Conservation (phyloP, 164 flowering plant species). For the Vitis cinerea region DNA sequence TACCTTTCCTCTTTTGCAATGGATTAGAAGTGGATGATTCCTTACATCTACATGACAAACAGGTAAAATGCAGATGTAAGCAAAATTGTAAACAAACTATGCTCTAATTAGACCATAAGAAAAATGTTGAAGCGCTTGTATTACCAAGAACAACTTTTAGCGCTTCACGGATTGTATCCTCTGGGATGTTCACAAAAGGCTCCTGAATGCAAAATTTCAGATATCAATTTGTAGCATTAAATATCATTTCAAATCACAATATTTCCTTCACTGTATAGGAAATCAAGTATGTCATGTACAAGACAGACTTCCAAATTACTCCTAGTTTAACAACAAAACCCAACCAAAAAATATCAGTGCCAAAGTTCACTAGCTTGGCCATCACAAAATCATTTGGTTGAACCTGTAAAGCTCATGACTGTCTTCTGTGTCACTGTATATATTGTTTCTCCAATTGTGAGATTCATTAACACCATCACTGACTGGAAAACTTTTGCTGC, state of each 20-base stretch:
- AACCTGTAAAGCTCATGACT: too few relatives aligned
- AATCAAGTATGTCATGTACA: not conserved
- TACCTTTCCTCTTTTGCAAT: slow-evolving; percentile 88
- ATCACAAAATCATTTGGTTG: too few relatives aligned
- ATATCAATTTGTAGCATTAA: not conserved
- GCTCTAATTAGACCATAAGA: not conserved
- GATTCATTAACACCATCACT: too few relatives aligned
- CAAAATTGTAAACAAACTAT: not conserved
- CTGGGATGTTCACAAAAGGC: slow-evolving; percentile 79
- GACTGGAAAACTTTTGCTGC: too few relatives aligned
- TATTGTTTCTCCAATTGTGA: too few relatives aligned
- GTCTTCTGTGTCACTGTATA: too few relatives aligned
- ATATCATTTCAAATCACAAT: not conserved
- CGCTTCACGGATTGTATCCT: slow-evolving; percentile 68
- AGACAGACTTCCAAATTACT: not conserved
- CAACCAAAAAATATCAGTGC: too few relatives aligned
- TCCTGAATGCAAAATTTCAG: slow-evolving; percentile 44
- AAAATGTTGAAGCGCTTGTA: not conserved
- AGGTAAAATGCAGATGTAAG: not conserved
- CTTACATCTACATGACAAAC: slow-evolving; percentile 47
- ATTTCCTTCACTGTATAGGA: not conserved
- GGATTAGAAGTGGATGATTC: slow-evolving; percentile 73
- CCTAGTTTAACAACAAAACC: too few relatives aligned
- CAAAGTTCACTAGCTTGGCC: too few relatives aligned
- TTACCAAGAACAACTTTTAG: slow-evolving; percentile 72